Conservation (phyloP, 2,329 filamentous ascomycete species). For the Uncinocarpus reesii region DNA sequence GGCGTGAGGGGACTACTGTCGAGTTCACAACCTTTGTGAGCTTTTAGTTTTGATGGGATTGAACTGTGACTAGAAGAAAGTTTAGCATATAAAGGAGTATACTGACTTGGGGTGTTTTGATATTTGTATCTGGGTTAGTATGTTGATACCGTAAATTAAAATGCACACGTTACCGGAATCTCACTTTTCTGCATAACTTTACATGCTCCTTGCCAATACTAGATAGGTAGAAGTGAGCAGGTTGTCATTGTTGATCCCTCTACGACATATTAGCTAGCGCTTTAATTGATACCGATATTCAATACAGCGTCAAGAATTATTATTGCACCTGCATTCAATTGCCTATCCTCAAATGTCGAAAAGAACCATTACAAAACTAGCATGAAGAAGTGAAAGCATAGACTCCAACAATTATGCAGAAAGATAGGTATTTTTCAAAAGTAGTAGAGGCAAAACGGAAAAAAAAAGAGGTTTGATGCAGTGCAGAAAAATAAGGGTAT, state of each 20-base stretch:
- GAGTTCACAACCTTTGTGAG: no score
- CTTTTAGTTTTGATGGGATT: no score
- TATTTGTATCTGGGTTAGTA: not conserved
- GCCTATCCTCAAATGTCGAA: conserved; percentile 3
- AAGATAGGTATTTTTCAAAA: not conserved
- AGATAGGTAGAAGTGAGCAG: no score
- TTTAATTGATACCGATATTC: no score
- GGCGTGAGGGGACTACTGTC: conserved; percentile 21
- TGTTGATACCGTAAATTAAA: not conserved
- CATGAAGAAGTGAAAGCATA: not conserved
- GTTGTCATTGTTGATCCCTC: no score
- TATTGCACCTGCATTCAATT: conserved; percentile 4
- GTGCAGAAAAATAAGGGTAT: not conserved
- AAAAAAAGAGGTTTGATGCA: not conserved
- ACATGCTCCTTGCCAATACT: no score
- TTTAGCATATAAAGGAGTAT: not conserved
- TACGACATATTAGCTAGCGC: not conserved
- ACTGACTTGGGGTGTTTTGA: not conserved
- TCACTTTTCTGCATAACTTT: no score
- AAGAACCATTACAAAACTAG: not conserved
- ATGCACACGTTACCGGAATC: no score
- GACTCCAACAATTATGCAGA: conserved; percentile 9
- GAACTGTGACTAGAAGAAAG: no score
- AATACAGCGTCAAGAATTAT: not conserved
- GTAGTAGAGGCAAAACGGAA: not conserved